Evolutionary conservation across 176 grass and related monocot genomes (phyloP), one percentile per base, ranked within the genome.

Genomic region (Elaeis guineensis): DNA sequence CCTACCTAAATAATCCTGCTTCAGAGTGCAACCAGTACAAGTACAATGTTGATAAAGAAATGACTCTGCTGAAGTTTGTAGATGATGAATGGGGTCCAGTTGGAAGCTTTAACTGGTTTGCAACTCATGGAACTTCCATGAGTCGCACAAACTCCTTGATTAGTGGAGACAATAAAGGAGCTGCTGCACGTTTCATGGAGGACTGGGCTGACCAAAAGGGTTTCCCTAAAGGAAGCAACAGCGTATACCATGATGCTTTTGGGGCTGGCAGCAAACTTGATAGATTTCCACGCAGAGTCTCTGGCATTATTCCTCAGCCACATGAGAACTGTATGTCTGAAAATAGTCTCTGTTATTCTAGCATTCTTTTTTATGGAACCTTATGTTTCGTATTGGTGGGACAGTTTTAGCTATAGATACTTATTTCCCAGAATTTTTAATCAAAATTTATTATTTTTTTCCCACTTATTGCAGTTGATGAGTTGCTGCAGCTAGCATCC

Each of bases 31-130:
- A 65, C 26, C 69, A 85, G 55, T 89, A 97, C 68, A 25, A 73
- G 35, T 86, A 88, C 55, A 80, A 97, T 58, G 87, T 97, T 73
- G 93, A 97, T 72, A 92, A 69, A 83, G 69, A 73, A 81, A 97
- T 97, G 93, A 97, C 87, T 12, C 65, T 92, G 1, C 57, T 97
- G 32, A 97, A 92, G 82, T 97, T 97, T 78, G 73, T 91, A 62
- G 84, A 83, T 70, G 73, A 97, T 62, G 52, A 86, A 69, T 32
- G 77, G 62, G 93, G 93, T 48, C 76, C 84, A 21, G 24, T 91
- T 73, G 93, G 93, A 52, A 97, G 84, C 78, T 97, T 97, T 61
- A 91, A 89, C 65, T 97, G 87, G 93, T 97, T 92, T 75, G 93
- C 93, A 64, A 97, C 93, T 57, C 93, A 97, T 50, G 93, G 87